phyloP scores from a whole-genome alignment of 2,329 filamentous ascomycete genomes.

The Allantophomopsis lycopodina region DNA sequence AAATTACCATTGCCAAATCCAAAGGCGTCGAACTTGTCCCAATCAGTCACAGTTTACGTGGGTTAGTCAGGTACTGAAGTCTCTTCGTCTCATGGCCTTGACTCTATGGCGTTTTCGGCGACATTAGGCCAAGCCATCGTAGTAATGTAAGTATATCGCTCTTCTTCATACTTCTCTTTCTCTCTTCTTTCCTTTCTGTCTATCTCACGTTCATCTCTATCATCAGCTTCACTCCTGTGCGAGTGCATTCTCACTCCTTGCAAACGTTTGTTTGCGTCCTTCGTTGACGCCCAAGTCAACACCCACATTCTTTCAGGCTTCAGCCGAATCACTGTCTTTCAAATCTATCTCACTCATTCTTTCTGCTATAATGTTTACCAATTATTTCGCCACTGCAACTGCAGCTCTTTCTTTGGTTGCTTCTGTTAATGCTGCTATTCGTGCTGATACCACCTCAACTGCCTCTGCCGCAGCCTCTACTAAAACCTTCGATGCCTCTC shows the following conservation, averaged over 20 bases:
- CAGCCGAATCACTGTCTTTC: conserved; percentile 3
- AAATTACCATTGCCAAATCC: neutral
- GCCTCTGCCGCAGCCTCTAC: conserved; percentile 5
- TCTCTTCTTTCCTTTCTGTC: neutral
- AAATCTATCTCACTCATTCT: neutral
- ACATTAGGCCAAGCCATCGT: no score
- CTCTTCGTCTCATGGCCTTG: no score
- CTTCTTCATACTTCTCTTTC: conserved; percentile 1
- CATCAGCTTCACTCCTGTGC: neutral
- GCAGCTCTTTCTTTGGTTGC: conserved; percentile 12
- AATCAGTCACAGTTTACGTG: no score
- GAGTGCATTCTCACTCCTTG: neutral
- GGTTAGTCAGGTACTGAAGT: no score
- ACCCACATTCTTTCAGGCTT: conserved; percentile 2
- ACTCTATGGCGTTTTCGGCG: no score
- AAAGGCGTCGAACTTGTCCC: no score
- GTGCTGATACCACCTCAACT: no score
- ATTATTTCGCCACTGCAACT: conserved; percentile 12
- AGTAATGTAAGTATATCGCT: neutral
- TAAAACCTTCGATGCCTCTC: conserved; percentile 17
- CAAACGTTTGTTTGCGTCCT: conserved; percentile 7
- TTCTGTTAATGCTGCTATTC: neutral
- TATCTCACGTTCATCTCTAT: neutral
- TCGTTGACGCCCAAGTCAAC: conserved; percentile 2
- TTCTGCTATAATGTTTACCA: conserved; percentile 15